A percentile compares a stretch with the other conserved stretches of the same genome.
phyloP scores from a whole-genome alignment of 1,284 basidiomycete species.

The Cutaneotrichosporon curvatum region DNA sequence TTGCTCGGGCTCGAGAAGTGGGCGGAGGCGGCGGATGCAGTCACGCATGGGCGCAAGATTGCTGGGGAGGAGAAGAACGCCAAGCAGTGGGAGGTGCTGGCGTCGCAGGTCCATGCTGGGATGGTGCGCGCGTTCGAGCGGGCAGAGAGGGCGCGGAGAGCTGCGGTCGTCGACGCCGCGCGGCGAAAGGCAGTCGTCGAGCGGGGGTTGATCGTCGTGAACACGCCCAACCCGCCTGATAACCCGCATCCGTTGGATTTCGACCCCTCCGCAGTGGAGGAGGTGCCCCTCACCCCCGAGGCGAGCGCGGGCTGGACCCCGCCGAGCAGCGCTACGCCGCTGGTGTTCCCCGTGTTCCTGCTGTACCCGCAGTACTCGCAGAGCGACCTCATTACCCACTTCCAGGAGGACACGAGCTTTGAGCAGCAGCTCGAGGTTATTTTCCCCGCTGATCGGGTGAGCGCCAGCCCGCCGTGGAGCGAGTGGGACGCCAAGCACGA shows the following conservation, averaged over 20 bases:
- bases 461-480: conserved; percentile 48
- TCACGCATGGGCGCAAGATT: conserved; percentile 49
- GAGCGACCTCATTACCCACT: conserved; percentile 79
- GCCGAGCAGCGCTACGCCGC: conserved; percentile 49
- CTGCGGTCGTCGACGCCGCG: conserved; percentile 26
- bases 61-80: conserved; percentile 18
- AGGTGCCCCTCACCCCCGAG: conserved; percentile 31
- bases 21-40: conserved; percentile 74
- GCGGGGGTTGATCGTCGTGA: conserved; percentile 34
- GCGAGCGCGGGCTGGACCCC: conserved; percentile 53
- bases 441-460: conserved; percentile 55
- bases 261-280: conserved; percentile 43
- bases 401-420: conserved; percentile 79
- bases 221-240: conserved; percentile 50
- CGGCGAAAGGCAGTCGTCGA: conserved; percentile 27
- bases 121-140: conserved; percentile 26
- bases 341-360: conserved; percentile 83
- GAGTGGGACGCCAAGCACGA: conserved; percentile 72
- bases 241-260: conserved; percentile 53
- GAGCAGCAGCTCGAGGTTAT: conserved; percentile 68
- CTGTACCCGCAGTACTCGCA: conserved; percentile 84
- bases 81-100: conserved; percentile 18
- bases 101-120: conserved; percentile 20
- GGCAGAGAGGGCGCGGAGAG: conserved; percentile 32
- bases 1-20: conserved; percentile 63